These are phyloP conservation scores for Crithidia thermophila DNA, from an alignment of 208 protist genomes.

Conservation along the genomic window DNA sequence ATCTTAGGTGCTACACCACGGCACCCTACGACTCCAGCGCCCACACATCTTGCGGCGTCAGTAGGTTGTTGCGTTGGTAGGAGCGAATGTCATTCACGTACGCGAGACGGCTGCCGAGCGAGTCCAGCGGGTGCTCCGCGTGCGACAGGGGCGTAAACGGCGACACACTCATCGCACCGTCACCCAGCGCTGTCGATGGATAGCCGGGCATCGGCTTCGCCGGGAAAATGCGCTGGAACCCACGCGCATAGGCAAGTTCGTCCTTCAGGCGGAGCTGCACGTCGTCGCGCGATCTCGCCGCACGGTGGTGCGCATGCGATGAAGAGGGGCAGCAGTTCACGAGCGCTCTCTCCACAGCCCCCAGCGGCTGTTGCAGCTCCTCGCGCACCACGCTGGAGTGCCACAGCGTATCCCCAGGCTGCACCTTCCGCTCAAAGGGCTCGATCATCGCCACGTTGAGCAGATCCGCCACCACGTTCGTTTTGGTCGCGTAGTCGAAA, in stretches of 20 bases:
- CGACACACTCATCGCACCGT: not conserved
- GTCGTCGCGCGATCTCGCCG: slow-evolving; percentile 32
- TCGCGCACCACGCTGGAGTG: slow-evolving; percentile 10
- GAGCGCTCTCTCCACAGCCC: not conserved
- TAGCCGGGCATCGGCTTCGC: slow-evolving; percentile 11
- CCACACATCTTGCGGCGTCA: slow-evolving; percentile 21
- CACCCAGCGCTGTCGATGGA: not conserved
- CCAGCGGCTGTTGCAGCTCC: slow-evolving; percentile 1
- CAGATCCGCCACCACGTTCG: slow-evolving; percentile 83
- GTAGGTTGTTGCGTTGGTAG: slow-evolving; percentile 2
- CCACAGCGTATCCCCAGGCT: slow-evolving; percentile 18
- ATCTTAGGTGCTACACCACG: not conserved
- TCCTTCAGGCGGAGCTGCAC: slow-evolving; percentile 58
- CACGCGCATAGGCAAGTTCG: slow-evolving; percentile 64
- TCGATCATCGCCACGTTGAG: slow-evolving; percentile 87
- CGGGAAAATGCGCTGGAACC: slow-evolving; percentile 87
- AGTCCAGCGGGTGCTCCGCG: slow-evolving; percentile 14
- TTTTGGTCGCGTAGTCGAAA: slow-evolving; percentile 91
- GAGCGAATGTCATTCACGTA: slow-evolving; percentile 24
- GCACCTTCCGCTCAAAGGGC: slow-evolving; percentile 61
- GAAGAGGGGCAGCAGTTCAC: slow-evolving; percentile 4
- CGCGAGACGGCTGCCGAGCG: not conserved
- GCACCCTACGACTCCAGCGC: not conserved
- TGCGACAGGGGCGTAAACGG: slow-evolving; percentile 8
- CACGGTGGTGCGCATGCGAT: not conserved